Base-by-base conservation (phyloP, 78 protist species). In the Emiliania huxleyi region DNA sequence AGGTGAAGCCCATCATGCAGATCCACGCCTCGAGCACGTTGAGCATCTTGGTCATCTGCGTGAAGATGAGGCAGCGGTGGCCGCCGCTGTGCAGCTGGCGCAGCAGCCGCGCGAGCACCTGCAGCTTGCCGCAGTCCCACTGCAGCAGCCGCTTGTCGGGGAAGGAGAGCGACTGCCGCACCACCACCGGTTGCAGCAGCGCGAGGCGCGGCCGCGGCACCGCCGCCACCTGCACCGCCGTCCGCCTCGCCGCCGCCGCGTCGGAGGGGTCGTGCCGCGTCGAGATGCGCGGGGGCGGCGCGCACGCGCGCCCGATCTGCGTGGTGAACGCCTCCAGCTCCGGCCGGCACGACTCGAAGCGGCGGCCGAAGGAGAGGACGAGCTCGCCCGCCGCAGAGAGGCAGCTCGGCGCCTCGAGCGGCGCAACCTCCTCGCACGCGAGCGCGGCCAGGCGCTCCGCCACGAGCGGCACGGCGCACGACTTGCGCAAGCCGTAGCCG, bases 111-210 rank as follows among this genome's bases (percentile, higher is more conserved):
- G 93, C 95, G 29, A 98, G 93, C 44, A 15, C 62, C 79, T 97
- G 98, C 45, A 98, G 94, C 94, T 98, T 98, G 62, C 99, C 99
- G 94, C 99, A 98, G 93, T 98, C 99, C 90, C 94, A 96, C 95
- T 97, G 97, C 19, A 98, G 42, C 52, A 98, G 95, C 6, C 97
- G 88, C 90, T 93, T 93, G 95, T 97, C 98, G 15, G 99, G 99
- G 91, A 98, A 96, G 45, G 23, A 48, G 35, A 98, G 38, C 49
- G 84, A 46, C 89, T 21, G 52, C 26, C 94, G 90, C 49, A 75
- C 69, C 42, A 0, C 3, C 40, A 87, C 83, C 22, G 95, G 95
- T 29, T 44, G 89, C 56, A 81, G 19, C 42, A 44, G 89, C n/a
- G 89, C n/a, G 42, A 5, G 2, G 15, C 46, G 43, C 11, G 5